phyloP scores from a whole-genome alignment of 768 basidiomycete genomes.

The Pilatotrama ljubarskyi region DNA sequence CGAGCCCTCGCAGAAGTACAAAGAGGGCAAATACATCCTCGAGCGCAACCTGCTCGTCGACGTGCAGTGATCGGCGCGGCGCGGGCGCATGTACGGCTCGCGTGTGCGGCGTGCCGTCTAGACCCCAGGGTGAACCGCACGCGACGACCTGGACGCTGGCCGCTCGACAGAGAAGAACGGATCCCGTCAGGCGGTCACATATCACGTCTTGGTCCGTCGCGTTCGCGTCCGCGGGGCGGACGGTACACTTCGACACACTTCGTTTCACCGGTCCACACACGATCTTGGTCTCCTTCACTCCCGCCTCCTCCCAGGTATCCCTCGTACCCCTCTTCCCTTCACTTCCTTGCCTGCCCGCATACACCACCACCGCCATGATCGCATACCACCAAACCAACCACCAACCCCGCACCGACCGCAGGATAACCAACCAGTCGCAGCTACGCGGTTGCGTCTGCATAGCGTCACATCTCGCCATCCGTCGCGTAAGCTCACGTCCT shows the following conservation, averaged over 20 bases:
- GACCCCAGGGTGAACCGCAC: neutral
- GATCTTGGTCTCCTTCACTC: slow-evolving; percentile 3
- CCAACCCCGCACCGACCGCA: neutral
- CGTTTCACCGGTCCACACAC: neutral
- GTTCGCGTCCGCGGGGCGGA: neutral
- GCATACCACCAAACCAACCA: neutral
- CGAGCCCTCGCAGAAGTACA: slow-evolving; percentile 91
- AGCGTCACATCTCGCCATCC: neutral
- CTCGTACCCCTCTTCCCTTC: neutral
- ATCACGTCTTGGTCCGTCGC: slow-evolving; percentile 8
- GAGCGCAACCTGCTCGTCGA: slow-evolving; percentile 89
- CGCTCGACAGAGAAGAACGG: neutral
- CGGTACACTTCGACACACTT: neutral
- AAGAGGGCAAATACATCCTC: slow-evolving; percentile 97
- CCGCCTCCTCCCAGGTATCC: neutral
- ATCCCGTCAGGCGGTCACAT: slow-evolving; percentile 4
- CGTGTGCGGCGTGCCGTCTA: too few relatives aligned
- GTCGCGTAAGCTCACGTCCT: neutral
- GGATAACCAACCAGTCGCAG: too few relatives aligned
- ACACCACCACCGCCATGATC: neutral
- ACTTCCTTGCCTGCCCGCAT: neutral
- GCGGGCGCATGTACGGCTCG: neutral
- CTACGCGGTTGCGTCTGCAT: too few relatives aligned
- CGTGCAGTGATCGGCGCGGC: slow-evolving; percentile 57
- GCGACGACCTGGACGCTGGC: slow-evolving; percentile 14